Evolutionary conservation across 2,329 filamentous ascomycete species (phyloP).

Genomic region (Pseudogymnoascus sp.): DNA sequence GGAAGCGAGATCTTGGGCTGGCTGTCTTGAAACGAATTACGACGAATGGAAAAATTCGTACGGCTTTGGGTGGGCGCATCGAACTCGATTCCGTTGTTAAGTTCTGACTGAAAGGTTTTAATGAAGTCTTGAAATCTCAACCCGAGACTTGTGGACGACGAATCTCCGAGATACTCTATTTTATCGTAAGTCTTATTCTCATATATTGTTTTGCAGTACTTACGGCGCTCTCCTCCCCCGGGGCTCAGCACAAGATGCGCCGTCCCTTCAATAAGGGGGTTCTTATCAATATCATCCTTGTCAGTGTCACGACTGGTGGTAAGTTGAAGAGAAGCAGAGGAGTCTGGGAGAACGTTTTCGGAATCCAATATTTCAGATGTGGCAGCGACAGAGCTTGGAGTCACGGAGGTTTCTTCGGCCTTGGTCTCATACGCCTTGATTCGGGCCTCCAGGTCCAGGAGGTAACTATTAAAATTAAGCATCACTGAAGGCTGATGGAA

Average conservation of each 20-base stretch:
- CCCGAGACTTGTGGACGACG: constrained; percentile 21
- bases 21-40: not conserved
- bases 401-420: constrained; percentile 5
- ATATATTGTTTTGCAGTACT: not conserved
- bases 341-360: not conserved
- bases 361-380: not conserved
- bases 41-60: constrained; percentile 9
- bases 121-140: constrained; percentile 21
- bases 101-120: constrained; percentile 13
- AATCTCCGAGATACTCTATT: constrained; percentile 22
- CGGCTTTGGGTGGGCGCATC: constrained; percentile 9
- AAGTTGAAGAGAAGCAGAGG: not conserved
- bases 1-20: constrained; percentile 29
- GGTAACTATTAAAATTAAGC: constrained; percentile 15
- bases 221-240: constrained; percentile 9
- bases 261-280: constrained; percentile 12
- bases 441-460: constrained; percentile 17
- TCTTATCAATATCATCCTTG: constrained; percentile 12
- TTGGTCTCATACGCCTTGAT: constrained; percentile 16
- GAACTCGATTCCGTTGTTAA: constrained; percentile 9
- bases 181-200: constrained; percentile 3
- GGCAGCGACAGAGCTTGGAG: not conserved
- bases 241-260: constrained; percentile 11
- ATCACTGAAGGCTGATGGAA: not conserved
- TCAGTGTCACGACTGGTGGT: not conserved